Evolutionary conservation across 768 basidiomycete genomes (phyloP), one percentile per base, ranked within the genome.

Genomic region (Gloeostereum incarnatum): DNA sequence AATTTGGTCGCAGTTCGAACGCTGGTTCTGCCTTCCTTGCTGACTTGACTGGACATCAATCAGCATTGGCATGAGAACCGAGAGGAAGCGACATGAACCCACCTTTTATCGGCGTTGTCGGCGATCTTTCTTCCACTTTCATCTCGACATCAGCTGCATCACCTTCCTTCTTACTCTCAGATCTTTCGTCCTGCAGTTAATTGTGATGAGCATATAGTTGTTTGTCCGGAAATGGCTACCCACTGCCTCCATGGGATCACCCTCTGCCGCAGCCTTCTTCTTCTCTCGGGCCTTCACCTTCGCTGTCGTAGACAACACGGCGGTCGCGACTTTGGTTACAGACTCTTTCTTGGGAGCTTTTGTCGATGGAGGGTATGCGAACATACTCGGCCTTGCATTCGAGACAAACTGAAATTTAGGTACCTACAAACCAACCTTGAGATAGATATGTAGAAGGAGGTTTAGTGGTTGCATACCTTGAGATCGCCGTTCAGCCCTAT

Each of bases 201-300:
- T 23, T 14, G 11, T 19, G 5, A 14, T 21, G 9, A 35, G 24
- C 3, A 6, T 1, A 43, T 22, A 21, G 6, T 13, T 10, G 17
- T 25, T 20, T 30, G 16, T 21, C 14, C n/a, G n/a, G 3, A 21
- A 31, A 27, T 20, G 26, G 17, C n/a, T 14, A 60, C 80, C 61
- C 49, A 92, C 90, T 35, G 77, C 71, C 16, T 94, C 88, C 80
- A 92, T 91, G 1, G 68, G 66, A 32, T 86, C 85, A 8, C 73
- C 77, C 35, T 90, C 90, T 3, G 76, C 79, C 29, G 76, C 85
- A 31, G 85, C 88, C 60, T 96, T 91, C 50, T 78, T 85, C 71
- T 87, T 93, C 54, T 92, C 91, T 46, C 96, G 73, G 1, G 92
- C 92, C 56, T 89, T 90, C n/a, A 87, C 90, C 58, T 90, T 94